Conservation (phyloP, 2,329 filamentous ascomycete genomes). For the Cytospora chrysosperma region DNA sequence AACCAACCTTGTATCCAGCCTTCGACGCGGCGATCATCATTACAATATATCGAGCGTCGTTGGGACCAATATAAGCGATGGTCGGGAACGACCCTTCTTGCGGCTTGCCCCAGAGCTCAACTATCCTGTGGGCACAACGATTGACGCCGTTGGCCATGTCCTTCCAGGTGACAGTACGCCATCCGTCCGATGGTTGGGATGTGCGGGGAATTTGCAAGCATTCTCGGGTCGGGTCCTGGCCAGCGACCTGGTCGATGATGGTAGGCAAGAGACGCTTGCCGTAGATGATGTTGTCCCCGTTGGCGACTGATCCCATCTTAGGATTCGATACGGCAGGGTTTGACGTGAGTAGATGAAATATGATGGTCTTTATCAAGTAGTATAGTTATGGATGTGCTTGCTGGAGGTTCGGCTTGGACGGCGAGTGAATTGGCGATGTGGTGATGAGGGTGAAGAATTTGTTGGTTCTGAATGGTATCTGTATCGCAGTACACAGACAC, state of each 20-base stretch:
- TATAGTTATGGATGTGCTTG: background rate
- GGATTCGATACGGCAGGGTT: background rate
- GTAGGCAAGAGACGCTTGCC: slow-evolving; percentile 22
- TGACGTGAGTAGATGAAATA: background rate
- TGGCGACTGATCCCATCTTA: slow-evolving; percentile 20
- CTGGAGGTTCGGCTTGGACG: background rate
- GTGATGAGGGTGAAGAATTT: background rate
- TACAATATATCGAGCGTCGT: slow-evolving; percentile 21
- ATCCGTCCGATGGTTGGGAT: slow-evolving; percentile 17
- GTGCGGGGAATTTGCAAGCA: slow-evolving; percentile 20
- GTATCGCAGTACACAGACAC: no score
- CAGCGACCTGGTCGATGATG: slow-evolving; percentile 20
- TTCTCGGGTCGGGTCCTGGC: slow-evolving; percentile 22
- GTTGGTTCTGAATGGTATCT: background rate
- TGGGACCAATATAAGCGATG: slow-evolving; percentile 23
- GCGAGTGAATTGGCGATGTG: background rate
- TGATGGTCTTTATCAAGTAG: background rate
- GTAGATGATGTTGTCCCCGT: slow-evolving; percentile 8
- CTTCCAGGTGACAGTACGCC: slow-evolving; percentile 20
- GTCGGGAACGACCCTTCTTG: slow-evolving; percentile 18
- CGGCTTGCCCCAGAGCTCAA: slow-evolving; percentile 19
- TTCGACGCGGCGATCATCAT: slow-evolving; percentile 21
- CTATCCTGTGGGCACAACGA: slow-evolving; percentile 18
- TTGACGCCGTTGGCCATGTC: slow-evolving; percentile 23
- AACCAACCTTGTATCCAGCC: slow-evolving; percentile 25